A percentile compares a stretch with the other conserved stretches of the same genome.
phyloP scores from a whole-genome alignment of 1,284 basidiomycete genomes.

The Fistulina hepatica region DNA sequence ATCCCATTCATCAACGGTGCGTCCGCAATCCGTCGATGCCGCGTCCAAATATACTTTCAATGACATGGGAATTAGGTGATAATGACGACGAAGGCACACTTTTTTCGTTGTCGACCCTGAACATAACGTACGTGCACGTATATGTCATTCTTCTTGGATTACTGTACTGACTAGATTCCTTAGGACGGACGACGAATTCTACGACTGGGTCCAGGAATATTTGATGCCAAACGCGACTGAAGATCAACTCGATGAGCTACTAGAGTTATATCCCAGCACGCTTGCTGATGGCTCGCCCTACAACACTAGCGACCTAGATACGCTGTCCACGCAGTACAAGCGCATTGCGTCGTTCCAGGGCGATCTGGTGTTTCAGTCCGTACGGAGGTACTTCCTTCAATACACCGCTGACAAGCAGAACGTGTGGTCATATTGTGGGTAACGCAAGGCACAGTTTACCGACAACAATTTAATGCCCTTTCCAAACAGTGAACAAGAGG shows the following conservation, averaged over 20 bases:
- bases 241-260: constrained; percentile 1
- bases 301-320: constrained; percentile 10
- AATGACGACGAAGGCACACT: constrained; percentile 32
- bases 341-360: constrained; percentile 13
- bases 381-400: constrained; percentile 13
- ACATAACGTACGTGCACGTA: too few species aligned
- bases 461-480: too few species aligned
- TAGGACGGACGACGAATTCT: constrained; percentile 11
- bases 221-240: constrained; percentile 10
- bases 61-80: constrained; percentile 15
- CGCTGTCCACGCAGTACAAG: constrained; percentile 13
- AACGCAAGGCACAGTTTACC: not conserved
- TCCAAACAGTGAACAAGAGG: constrained; percentile 18
- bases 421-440: constrained; percentile 12
- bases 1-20: constrained; percentile 27
- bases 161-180: too few species aligned
- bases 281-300: constrained; percentile 11
- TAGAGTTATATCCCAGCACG: constrained; percentile 5
- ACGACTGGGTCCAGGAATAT: constrained; percentile 2
- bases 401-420: constrained; percentile 11
- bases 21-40: not conserved
- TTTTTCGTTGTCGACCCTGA: constrained; percentile 23
- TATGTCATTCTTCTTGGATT: too few species aligned
- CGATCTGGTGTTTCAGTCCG: constrained; percentile 13
- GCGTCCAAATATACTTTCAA: not conserved